These are phyloP conservation scores for Talaromyces rugulosus DNA, from an alignment of 2,329 filamentous ascomycete genomes.

Conservation along the genomic window DNA sequence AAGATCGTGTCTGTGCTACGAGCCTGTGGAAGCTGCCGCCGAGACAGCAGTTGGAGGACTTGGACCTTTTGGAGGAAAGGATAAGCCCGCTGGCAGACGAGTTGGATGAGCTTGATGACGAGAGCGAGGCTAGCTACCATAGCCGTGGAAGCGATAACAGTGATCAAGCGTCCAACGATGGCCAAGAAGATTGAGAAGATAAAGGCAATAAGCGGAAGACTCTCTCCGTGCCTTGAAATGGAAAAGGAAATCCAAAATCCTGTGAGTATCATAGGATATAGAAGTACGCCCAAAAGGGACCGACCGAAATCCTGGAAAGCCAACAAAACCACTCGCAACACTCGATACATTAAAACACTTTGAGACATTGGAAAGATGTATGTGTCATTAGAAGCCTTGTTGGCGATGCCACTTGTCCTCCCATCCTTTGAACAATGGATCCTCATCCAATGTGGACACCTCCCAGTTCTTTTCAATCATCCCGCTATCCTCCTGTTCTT, in stretches of 20 bases:
- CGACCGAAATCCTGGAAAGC: neutral
- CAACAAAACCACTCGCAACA: neutral
- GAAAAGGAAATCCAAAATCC: neutral
- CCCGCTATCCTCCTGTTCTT: constrained; percentile 62
- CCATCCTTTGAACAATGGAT: constrained; percentile 74
- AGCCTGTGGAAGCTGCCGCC: constrained; percentile 88
- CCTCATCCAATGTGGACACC: constrained; percentile 65
- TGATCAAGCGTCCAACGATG: constrained; percentile 4
- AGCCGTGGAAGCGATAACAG: constrained; percentile 9
- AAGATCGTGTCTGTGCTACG: constrained; percentile 86
- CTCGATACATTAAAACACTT: neutral
- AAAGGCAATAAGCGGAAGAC: neutral
- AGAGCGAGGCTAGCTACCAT: constrained; percentile 16
- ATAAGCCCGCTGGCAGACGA: constrained; percentile 75
- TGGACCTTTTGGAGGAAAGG: constrained; percentile 80
- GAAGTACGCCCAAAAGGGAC: neutral
- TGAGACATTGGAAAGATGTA: neutral
- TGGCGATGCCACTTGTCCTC: constrained; percentile 65
- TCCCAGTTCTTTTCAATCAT: constrained; percentile 61
- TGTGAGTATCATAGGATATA: neutral
- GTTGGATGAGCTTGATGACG: constrained; percentile 42
- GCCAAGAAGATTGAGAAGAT: constrained; percentile 1
- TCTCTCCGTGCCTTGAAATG: neutral
- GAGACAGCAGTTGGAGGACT: constrained; percentile 76
- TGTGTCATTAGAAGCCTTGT: constrained; percentile 52